Evolutionary conservation across 257 asterid genomes (phyloP).

Genomic region (Forsythia viridissima): DNA sequence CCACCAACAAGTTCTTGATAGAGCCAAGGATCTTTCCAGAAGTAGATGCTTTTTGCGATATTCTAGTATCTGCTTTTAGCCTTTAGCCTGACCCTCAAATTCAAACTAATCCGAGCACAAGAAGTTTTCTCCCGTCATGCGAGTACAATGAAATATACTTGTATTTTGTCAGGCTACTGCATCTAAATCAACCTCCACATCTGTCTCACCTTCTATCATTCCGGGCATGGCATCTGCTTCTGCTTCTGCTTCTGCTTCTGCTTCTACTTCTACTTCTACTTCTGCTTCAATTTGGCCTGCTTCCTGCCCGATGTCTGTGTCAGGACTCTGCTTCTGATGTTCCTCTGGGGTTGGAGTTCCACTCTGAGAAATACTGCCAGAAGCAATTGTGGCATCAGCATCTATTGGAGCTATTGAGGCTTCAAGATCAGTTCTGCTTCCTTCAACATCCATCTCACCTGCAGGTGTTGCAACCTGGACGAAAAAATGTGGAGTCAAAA

Average conservation of each 20-base stretch:
- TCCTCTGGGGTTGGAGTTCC: constrained; percentile 78
- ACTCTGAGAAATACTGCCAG: constrained; percentile 51
- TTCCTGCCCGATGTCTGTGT: constrained; percentile 51
- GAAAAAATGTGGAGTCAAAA: background rate
- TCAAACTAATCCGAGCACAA: background rate
- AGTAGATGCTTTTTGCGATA: background rate
- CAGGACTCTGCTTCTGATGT: constrained; percentile 64
- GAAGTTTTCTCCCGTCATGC: background rate
- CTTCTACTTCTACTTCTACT: constrained; percentile 42
- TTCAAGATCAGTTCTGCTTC: constrained; percentile 53
- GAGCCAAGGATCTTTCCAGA: background rate
- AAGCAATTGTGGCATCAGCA: constrained; percentile 43
- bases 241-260: constrained; percentile 55
- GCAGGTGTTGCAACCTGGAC: constrained; percentile 53
- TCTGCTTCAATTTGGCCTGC: constrained; percentile 63
- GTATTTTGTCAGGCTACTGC: constrained; percentile 37
- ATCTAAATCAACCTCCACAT: constrained; percentile 63
- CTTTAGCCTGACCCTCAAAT: background rate
- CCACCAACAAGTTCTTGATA: background rate
- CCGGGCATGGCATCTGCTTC: constrained; percentile 46
- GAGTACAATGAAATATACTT: background rate
- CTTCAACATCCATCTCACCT: constrained; percentile 60
- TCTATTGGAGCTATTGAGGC: constrained; percentile 52
- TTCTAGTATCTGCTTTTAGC: background rate
- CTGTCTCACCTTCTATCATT: constrained; percentile 58